phyloP scores from a whole-genome alignment of 768 basidiomycete genomes.

The Stropharia rugosoannulata region DNA sequence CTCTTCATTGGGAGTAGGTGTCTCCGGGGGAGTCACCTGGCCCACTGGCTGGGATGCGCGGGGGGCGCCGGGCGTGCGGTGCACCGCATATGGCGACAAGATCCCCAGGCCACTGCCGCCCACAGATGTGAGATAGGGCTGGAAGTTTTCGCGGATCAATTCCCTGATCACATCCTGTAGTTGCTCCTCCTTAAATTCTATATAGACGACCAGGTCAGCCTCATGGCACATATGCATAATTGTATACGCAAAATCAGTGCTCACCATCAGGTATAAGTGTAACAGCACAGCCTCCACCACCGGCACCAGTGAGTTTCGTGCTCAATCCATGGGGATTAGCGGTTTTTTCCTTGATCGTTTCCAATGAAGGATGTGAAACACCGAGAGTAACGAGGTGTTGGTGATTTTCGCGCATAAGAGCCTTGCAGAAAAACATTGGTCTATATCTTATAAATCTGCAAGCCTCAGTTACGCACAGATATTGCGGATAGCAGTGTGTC shows the following conservation, averaged over 20 bases:
- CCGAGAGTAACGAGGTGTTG: conserved; percentile 77
- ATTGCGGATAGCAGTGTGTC: conserved; percentile 61
- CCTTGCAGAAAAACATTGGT: conserved; percentile 39
- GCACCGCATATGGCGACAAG: conserved; percentile 57
- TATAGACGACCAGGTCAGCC: conserved; percentile 20
- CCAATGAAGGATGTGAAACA: conserved; percentile 89
- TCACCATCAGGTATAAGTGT: conserved; percentile 92
- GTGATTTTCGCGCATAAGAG: conserved; percentile 89
- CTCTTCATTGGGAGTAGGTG: conserved; percentile 34
- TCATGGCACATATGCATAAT: conserved; percentile 11
- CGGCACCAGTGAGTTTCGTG: conserved; percentile 97
- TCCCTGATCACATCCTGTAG: conserved; percentile 58
- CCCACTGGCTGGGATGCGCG: conserved; percentile 25
- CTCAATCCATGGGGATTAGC: conserved; percentile 65
- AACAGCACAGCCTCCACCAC: conserved; percentile 97
- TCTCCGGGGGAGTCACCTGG: conserved; percentile 51
- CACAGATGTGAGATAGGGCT: conserved; percentile 87
- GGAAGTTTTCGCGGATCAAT: conserved; percentile 65
- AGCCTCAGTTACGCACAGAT: conserved; percentile 52
- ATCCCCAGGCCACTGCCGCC: conserved; percentile 94
- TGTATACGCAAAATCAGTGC: conserved; percentile 22
- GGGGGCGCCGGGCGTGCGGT: conserved; percentile 33
- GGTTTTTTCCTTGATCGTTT: conserved; percentile 76
- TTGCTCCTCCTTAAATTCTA: conserved; percentile 68
- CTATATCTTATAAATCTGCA: conserved; percentile 1